Evolutionary conservation across 108 stramenopile species (phyloP).

Genomic region (Cyclotella atomus): DNA sequence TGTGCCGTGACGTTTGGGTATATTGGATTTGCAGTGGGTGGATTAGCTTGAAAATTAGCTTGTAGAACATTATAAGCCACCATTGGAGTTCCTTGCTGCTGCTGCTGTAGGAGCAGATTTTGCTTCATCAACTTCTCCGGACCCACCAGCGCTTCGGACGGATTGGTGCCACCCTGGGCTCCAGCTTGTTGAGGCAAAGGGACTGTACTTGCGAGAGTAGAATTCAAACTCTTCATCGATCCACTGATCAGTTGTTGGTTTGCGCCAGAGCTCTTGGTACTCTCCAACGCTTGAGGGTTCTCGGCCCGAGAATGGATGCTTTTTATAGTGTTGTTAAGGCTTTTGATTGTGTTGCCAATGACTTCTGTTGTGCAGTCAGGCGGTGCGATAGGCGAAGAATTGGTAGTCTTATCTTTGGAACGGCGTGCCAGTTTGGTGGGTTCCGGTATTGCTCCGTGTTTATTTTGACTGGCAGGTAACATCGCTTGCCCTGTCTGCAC

Average conservation of each 20-base stretch:
- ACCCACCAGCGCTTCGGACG: no score
- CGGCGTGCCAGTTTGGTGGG: no score
- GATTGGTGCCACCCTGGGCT: no score
- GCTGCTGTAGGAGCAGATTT: conserved; percentile 6
- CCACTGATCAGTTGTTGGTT: not conserved
- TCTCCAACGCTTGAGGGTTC: no score
- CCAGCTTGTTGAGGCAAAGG: no score
- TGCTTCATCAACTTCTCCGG: not conserved
- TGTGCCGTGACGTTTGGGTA: conserved; percentile 2
- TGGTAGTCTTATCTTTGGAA: no score
- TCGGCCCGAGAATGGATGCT: conserved; percentile 6
- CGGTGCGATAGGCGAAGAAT: not conserved
- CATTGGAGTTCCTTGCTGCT: not conserved
- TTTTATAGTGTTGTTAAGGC: conserved; percentile 10
- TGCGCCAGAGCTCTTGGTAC: no score
- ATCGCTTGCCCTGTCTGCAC: no score
- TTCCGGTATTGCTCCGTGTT: no score
- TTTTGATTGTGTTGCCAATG: conserved; percentile 12
- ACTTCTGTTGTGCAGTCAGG: not conserved
- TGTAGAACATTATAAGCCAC: not conserved
- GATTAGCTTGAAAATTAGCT: not conserved
- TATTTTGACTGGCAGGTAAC: no score
- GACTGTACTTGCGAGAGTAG: conserved; percentile 3
- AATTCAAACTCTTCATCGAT: conserved; percentile 18
- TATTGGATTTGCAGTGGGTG: not conserved